Percentiles rank a stretch among this genome's conserved stretches.
Evolutionary conservation across 2,329 filamentous ascomycete genomes (phyloP).

Genomic region (Cladobotryum mycophilum): DNA sequence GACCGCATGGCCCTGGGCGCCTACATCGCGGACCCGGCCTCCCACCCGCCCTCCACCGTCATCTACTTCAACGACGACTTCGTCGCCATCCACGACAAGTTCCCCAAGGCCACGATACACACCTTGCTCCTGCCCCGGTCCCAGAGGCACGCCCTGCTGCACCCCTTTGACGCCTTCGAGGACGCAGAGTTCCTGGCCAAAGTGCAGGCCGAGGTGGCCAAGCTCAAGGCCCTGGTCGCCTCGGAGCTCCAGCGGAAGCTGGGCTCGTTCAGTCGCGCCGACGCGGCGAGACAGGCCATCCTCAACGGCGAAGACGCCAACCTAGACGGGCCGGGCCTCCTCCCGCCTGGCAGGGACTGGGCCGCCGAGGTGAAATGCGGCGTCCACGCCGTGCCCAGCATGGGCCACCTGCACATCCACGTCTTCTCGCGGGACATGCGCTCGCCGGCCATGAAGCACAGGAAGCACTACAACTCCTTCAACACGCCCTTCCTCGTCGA

Average conservation of each 20-base stretch:
- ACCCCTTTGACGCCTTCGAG: constrained; percentile 73
- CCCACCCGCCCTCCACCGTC: constrained; percentile 54
- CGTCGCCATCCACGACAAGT: constrained; percentile 75
- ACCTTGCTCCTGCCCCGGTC: constrained; percentile 80
- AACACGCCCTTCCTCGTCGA: constrained; percentile 76
- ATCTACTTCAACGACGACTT: constrained; percentile 63
- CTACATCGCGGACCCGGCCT: constrained; percentile 60
- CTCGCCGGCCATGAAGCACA: constrained; percentile 64
- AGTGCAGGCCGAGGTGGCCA: constrained; percentile 54
- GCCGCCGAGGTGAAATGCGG: constrained; percentile 65
- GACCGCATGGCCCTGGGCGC: constrained; percentile 56
- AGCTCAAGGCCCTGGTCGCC: constrained; percentile 60
- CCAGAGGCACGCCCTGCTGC: constrained; percentile 49
- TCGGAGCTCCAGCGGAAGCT: constrained; percentile 67
- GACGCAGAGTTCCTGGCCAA: constrained; percentile 61
- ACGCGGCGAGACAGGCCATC: constrained; percentile 59
- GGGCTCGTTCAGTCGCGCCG: constrained; percentile 55
- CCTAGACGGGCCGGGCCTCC: constrained; percentile 38
- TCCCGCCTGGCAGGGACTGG: constrained; percentile 77
- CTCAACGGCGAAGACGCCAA: constrained; percentile 47
- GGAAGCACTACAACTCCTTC: constrained; percentile 92
- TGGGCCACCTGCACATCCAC: constrained; percentile 90
- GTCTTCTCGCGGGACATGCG: constrained; percentile 75
- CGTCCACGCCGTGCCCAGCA: constrained; percentile 81
- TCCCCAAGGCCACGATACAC: constrained; percentile 80